Evolutionary conservation across 1,284 basidiomycete species (phyloP).

Genomic region (Cutaneotrichosporon cyanovorans): DNA sequence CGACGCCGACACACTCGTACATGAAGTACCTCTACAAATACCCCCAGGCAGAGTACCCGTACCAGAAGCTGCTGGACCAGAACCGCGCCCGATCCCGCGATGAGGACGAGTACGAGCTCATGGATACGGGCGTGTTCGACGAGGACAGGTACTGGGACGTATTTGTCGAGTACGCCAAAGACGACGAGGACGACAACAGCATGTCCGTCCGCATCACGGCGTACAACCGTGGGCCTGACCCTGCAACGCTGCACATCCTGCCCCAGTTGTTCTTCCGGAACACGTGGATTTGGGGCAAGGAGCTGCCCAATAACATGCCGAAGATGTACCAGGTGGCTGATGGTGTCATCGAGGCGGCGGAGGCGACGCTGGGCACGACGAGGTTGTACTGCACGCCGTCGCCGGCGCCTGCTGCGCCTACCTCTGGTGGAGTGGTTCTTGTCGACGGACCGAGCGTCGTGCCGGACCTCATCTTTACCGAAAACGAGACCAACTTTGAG

Average conservation of each 20-base stretch:
- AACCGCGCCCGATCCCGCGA: constrained; percentile 74
- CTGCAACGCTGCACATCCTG: constrained; percentile 88
- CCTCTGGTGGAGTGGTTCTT: constrained; percentile 49
- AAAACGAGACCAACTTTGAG: constrained; percentile 94
- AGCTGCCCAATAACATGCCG: constrained; percentile 68
- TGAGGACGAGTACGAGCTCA: constrained; percentile 83
- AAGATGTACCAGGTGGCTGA: constrained; percentile 53
- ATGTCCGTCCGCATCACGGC: constrained; percentile 88
- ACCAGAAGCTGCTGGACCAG: constrained; percentile 84
- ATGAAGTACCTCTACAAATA: constrained; percentile 99
- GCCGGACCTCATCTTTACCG: constrained; percentile 81
- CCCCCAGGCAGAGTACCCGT: constrained; percentile 83
- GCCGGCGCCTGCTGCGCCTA: constrained; percentile 76
- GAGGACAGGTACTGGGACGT: constrained; percentile 97
- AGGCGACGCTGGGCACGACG: constrained; percentile 65
- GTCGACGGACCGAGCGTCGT: constrained; percentile 62
- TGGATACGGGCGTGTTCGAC: constrained; percentile 87
- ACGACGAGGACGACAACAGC: constrained; percentile 80
- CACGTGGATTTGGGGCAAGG: constrained; percentile 90
- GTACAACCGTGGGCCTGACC: constrained; percentile 93
- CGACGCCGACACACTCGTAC: constrained; percentile 95
- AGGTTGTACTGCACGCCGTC: constrained; percentile 85
- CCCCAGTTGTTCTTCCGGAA: constrained; percentile 97
- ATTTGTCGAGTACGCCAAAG: constrained; percentile 79
- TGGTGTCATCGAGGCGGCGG: constrained; percentile 61